phyloP scores from a whole-genome alignment of 805 yeast species.

The Cyberlindnera nakhonratchasimensis region DNA sequence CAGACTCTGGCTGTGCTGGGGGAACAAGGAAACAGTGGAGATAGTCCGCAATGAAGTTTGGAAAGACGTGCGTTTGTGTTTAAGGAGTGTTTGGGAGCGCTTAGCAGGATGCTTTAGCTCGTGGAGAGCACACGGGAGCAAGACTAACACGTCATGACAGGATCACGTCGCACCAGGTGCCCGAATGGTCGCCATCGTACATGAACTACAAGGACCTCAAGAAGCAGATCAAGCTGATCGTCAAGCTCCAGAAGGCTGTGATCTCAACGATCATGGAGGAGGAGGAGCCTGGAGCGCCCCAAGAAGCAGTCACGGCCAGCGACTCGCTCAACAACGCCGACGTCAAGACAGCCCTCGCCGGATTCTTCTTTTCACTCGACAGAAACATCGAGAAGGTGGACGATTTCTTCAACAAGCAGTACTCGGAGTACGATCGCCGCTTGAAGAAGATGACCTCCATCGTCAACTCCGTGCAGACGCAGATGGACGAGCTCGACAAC shows the following conservation, averaged over 20 bases:
- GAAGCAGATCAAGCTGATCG: constrained; percentile 68
- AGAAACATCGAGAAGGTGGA: constrained; percentile 80
- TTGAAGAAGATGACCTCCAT: constrained; percentile 44
- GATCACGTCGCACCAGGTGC: constrained; percentile 79
- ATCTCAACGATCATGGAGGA: constrained; percentile 11
- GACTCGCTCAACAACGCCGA: constrained; percentile 39
- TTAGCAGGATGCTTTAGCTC: too few relatives aligned
- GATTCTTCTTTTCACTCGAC: constrained; percentile 75
- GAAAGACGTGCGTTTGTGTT: constrained; percentile 23
- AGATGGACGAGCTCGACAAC: constrained; percentile 41
- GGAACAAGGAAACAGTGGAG: neutral
- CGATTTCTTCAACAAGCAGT: constrained; percentile 70
- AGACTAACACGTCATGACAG: constrained; percentile 7
- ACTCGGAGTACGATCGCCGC: constrained; percentile 69
- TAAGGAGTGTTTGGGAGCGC: too few relatives aligned
- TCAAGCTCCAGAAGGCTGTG: constrained; percentile 38
- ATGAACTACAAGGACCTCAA: constrained; percentile 84
- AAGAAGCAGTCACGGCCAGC: constrained; percentile 11
- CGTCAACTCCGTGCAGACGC: constrained; percentile 29
- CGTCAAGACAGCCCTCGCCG: constrained; percentile 48
- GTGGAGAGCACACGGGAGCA: too few relatives aligned
- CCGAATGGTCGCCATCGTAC: constrained; percentile 81
- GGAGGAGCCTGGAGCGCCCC: constrained; percentile 16
- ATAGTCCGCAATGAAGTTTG: constrained; percentile 22
- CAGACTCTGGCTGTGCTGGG: neutral